Evolutionary conservation across 208 protist genomes (phyloP), one percentile per base, ranked within the genome.

Genomic region (Angomonas desouzai): DNA sequence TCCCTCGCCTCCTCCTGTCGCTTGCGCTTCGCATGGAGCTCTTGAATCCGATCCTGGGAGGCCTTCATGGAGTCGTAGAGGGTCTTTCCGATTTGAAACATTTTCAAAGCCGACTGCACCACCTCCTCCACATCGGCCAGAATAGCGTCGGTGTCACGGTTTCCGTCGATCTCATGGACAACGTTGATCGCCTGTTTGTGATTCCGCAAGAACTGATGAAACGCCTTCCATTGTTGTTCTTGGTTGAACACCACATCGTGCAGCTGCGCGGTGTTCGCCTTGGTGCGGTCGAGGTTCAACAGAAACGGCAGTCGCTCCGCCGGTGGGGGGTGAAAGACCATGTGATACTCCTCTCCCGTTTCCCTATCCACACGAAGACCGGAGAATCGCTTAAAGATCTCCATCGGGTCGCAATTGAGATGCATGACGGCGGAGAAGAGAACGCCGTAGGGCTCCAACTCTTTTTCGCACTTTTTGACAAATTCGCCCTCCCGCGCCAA

Each of bases 331-430:
- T 74, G 45, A 73, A 87, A 90, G 23, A 77, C 66, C 75, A 96
- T 81, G 71, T 96, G 89, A 70, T 92, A 96, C 61, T 83, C 70
- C 49, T 79, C 72, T 23, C 79, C 73, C 2, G 84, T 93, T 64
- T 93, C 89, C 36, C 66, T 55, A 64, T 96, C 89, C 13, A 87
- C 59, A 40, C 90, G 90, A 23, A 96, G 77, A 13, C 85, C 90
- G 30, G 86, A 83, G 60, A 87, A 92, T 28, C 90, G 86, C 43
- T 62, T 47, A 68, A 96, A 96, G 16, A 91, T 76, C 56, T 89
- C 87, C 45, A 66, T 59, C 0, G 87, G 64, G 28, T 67, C 30
- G 61, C 90, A 96, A 47, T 79, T 55, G 36, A 96, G 83, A 62
- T 81, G 74, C 20, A 96, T 32, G 36, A 91, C 59, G 9, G 76